phyloP scores from a whole-genome alignment of 495 filamentous ascomycete species.

The Penicillium salamii region DNA sequence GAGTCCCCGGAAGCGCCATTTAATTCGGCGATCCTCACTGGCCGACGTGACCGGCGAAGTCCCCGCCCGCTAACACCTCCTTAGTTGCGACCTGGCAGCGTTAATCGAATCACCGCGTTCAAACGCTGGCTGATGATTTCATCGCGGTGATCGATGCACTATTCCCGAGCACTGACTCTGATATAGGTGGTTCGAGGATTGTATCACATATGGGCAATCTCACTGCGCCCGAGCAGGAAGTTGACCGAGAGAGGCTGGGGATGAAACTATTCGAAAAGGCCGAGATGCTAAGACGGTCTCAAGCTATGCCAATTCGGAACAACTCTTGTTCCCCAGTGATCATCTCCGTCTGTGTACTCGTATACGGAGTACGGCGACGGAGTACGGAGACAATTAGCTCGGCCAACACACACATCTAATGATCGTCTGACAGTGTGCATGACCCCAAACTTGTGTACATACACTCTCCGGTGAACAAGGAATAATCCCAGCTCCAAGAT shows the following conservation, averaged over 20 bases:
- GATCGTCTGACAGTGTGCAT: constrained; percentile 10
- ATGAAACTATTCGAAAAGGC: not conserved
- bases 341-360: no score
- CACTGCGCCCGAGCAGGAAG: constrained; percentile 1
- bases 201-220: constrained; percentile 2
- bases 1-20: constrained; percentile 27
- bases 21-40: constrained; percentile 21
- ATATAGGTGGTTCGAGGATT: not conserved
- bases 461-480: constrained; percentile 5
- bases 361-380: no score
- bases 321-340: not conserved
- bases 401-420: not conserved
- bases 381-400: not conserved
- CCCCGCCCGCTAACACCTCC: constrained; percentile 14
- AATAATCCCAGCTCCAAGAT: constrained; percentile 7
- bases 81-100: no score
- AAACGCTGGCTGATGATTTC: constrained; percentile 19
- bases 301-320: not conserved
- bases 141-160: constrained; percentile 14
- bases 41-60: constrained; percentile 5
- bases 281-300: not conserved
- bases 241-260: not conserved
- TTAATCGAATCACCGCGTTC: constrained; percentile 21
- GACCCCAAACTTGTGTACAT: not conserved
- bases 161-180: not conserved